phyloP scores from a whole-genome alignment of 140 eudicot species.

The Erigeron philadelphicus region DNA sequence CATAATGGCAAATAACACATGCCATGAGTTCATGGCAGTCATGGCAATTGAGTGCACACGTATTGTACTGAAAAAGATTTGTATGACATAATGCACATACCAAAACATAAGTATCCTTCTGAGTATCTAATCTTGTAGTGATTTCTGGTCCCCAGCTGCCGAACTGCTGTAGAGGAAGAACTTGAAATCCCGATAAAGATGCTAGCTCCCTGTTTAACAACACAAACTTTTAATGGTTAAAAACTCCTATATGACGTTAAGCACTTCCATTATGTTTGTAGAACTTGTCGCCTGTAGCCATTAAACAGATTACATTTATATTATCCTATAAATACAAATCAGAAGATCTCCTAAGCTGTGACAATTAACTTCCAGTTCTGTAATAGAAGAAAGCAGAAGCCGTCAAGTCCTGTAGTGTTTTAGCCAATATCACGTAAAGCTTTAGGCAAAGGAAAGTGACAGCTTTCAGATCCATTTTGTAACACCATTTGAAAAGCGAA shows the following conservation, averaged over 20 bases:
- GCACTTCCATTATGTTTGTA: background rate
- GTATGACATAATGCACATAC: constrained; percentile 28
- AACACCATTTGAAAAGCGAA: background rate
- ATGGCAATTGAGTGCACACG: background rate
- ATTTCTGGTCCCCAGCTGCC: constrained; percentile 96
- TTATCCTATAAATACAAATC: background rate
- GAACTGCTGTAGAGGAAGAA: constrained; percentile 90
- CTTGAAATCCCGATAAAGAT: constrained; percentile 70
- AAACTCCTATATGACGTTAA: constrained; percentile 5
- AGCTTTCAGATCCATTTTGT: background rate
- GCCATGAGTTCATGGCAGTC: background rate
- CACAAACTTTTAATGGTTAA: background rate
- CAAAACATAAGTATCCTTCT: constrained; percentile 91
- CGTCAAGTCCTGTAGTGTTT: background rate
- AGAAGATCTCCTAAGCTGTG: background rate
- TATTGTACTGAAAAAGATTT: background rate
- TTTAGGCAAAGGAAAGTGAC: background rate
- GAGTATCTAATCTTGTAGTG: constrained; percentile 62
- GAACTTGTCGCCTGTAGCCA: background rate
- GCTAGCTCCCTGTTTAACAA: constrained; percentile 60
- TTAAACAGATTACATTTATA: background rate
- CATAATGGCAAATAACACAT: no score
- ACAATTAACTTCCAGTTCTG: background rate
- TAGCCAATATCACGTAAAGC: background rate
- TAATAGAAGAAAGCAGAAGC: background rate